Conservation (phyloP, 2,329 filamentous ascomycete species). For the Aspergillus tubingensis region DNA sequence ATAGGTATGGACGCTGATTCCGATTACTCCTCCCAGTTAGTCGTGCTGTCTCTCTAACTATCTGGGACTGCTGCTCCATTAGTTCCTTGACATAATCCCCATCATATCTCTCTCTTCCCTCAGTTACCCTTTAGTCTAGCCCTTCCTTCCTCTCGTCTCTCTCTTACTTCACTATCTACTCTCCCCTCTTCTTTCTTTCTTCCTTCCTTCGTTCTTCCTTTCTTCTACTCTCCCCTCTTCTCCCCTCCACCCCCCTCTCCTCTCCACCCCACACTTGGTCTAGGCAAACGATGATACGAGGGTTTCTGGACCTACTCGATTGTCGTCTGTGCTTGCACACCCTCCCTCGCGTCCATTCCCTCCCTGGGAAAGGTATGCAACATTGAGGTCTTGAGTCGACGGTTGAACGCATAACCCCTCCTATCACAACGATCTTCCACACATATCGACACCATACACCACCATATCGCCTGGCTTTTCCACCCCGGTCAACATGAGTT, state of each 20-base stretch:
- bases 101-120: background rate
- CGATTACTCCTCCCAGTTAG: conserved; percentile 10
- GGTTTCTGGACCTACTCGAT: conserved; percentile 19
- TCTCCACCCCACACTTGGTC: conserved; percentile 1
- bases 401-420: conserved; percentile 13
- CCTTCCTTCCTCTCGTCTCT: conserved; percentile 6
- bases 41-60: background rate
- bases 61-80: background rate
- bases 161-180: conserved; percentile 7
- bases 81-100: no score
- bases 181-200: conserved; percentile 1
- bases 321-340: conserved; percentile 38
- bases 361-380: conserved; percentile 32
- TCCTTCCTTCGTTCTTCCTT: background rate
- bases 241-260: conserved; percentile 4
- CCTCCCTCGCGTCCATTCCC: conserved; percentile 31
- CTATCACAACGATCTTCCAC: background rate
- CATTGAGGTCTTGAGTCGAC: conserved; percentile 27
- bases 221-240: conserved; percentile 4
- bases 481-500: conserved; percentile 33
- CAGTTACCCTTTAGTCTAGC: background rate
- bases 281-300: conserved; percentile 32
- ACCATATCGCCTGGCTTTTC: conserved; percentile 1
- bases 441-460: conserved; percentile 2
- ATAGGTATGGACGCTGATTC: conserved; percentile 11